phyloP scores from a whole-genome alignment of 2,329 filamentous ascomycete genomes.

The Epichloe scottii region DNA sequence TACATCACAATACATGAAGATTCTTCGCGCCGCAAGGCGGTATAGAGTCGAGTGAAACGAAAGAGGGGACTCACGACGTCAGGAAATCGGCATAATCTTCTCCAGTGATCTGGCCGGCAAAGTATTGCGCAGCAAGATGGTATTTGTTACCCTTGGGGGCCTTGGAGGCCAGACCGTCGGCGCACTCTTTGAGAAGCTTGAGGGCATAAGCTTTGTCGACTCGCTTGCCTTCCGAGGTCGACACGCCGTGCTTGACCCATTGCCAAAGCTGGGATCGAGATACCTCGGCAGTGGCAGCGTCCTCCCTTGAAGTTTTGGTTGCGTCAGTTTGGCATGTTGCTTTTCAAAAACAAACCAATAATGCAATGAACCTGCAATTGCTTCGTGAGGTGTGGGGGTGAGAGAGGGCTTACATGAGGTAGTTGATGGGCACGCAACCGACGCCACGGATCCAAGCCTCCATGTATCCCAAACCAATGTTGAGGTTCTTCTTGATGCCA shows the following conservation, averaged over 20 bases:
- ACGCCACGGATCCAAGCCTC: constrained; percentile 94
- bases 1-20: too few species aligned
- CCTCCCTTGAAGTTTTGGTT: constrained; percentile 46
- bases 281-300: constrained; percentile 93
- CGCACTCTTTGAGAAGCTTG: constrained; percentile 74
- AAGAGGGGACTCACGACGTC: constrained; percentile 54
- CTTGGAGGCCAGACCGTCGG: constrained; percentile 60
- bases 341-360: not conserved
- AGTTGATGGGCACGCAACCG: constrained; percentile 96
- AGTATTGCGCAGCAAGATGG: constrained; percentile 83
- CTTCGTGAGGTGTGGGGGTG: not conserved
- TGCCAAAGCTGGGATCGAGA: constrained; percentile 94
- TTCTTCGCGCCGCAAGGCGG: too few species aligned
- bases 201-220: constrained; percentile 89
- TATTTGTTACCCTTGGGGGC: constrained; percentile 85
- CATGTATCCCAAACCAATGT: constrained; percentile 96
- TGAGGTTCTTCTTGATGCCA: constrained; percentile 94
- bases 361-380: not conserved
- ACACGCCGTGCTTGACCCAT: constrained; percentile 65
- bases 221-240: constrained; percentile 76
- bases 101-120: constrained; percentile 82
- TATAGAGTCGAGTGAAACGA: not conserved
- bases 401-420: constrained; percentile 56
- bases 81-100: constrained; percentile 97
- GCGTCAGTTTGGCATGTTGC: not conserved